Evolutionary conservation across 1,139 yeast species (phyloP), one percentile per base, ranked within the genome.

Genomic region (Kodamaea arcana): DNA sequence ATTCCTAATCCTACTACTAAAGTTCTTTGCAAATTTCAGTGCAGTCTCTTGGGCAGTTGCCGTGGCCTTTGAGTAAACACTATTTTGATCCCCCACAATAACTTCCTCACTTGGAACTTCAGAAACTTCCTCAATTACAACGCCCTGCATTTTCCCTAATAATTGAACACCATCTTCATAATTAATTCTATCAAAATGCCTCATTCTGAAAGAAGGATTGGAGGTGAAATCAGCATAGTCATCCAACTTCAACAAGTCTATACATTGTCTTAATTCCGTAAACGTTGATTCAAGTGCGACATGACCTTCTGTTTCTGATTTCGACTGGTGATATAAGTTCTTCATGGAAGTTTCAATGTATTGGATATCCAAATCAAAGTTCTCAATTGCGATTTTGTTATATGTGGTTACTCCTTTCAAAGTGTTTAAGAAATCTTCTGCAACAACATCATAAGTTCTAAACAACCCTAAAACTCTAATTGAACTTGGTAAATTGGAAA

Each of bases 371-470:
- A 69, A 49, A 44, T 69, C 72, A 39, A 69, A 69, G 42, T 69
- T 69, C 29, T 58, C 63, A 32, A 69, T 68, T 15, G 72, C 72
- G 27, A 51, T 60, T 32, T 56, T 45, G 48, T 69, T 69, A 47
- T 56, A 67, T 33, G 40, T 31, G 1, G 48, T 55, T 3, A 78
- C 78, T 32, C 69, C 65, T 32, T 78, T 65, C 42, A 90, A 67
- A 13, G 81, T 67, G 33, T 71, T 70, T 43, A 84, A 65, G 52
- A 92, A 77, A 43, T 82, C 78, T 29, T 81, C 77, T 0, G 95
- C 81, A 40, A 92, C 73, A 45, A 83, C 82, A 61, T 90, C 97
- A 56, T 86, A 86, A 25, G 92, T 88, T 53, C 95, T 76, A 48
- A 88, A 80, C 43, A 90, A 74, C 22, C 95, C 78, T 43, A 90